Evolutionary conservation across 345 rosid genomes (phyloP), one percentile per base, ranked within the genome.

Genomic region (Gossypium rotundifolium): DNA sequence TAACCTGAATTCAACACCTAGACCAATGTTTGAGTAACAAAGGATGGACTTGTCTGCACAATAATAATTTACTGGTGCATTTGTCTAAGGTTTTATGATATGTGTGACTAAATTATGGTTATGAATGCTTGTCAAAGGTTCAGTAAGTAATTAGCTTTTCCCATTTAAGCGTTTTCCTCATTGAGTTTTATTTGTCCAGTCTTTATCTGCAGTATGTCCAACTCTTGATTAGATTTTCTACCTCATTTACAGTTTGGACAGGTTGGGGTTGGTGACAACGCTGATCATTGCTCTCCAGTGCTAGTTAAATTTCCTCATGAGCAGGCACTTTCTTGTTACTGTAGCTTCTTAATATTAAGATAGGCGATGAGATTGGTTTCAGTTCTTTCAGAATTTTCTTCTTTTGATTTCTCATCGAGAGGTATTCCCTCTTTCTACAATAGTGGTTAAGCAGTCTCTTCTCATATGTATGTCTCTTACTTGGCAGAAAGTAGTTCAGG

Each of bases 261-360:
- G 85, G 96, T 94, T 69, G 98, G 98, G 84, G 93, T 84, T 75
- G 94, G 91, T 57, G 86, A 92, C 71, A 89, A 85, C 76, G 67
- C 80, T 27, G 97, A 92, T 82, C 91, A 85, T 67, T 89, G 93
- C 77, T 86, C 91, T 76, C 98, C 98, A 10, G 85, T 85, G 73
- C 90, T 84, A 88, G 90, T 92, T 70, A 80, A 83, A 80, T 84
- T 94, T 76, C 97, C 97, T 1, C 75, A 82, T 71, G 93, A 92
- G 51, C 97, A 94, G 97, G 98, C 76, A 85, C 72, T 71, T 86
- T 82, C 81, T 81, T 79, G 64, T 76, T 59, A 73, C 83, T 82
- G 65, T 62, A 64, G 73, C 74, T 82, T 64, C 72, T 48, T 17
- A 58, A 72, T 70, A n/a, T 78, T 74, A 59, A 80, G 55, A 64